Conservation (phyloP, 2,329 filamentous ascomycete species). For the Claviceps purpurea region DNA sequence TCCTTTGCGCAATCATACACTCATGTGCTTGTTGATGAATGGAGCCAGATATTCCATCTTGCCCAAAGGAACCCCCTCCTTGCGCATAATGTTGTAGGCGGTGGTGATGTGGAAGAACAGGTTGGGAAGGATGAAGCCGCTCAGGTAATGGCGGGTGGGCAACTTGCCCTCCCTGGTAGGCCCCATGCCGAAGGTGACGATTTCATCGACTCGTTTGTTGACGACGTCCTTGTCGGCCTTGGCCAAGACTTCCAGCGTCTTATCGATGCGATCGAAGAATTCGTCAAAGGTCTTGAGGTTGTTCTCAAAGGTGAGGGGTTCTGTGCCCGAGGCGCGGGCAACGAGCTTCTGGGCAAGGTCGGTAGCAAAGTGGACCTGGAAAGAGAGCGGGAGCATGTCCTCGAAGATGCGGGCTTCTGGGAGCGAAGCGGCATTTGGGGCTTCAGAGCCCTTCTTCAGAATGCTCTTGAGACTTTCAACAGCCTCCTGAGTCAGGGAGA, state of each 20-base stretch:
- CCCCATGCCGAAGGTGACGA: conserved; percentile 19
- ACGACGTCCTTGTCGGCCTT: conserved; percentile 20
- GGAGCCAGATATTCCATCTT: conserved; percentile 40
- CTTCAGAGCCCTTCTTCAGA: conserved; percentile 23
- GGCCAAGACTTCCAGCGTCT: conserved; percentile 16
- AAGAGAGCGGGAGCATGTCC: conserved; percentile 30
- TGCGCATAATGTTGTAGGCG: conserved; percentile 47
- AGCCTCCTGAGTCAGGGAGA: conserved; percentile 18
- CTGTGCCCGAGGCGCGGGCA: conserved; percentile 19
- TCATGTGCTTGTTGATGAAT: conserved; percentile 15
- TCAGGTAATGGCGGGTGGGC: conserved; percentile 27
- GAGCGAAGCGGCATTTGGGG: conserved; percentile 19
- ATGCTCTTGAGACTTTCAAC: conserved; percentile 20
- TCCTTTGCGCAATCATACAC: neutral
- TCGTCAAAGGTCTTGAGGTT: conserved; percentile 22
- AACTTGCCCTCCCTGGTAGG: conserved; percentile 14
- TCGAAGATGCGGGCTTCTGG: conserved; percentile 19
- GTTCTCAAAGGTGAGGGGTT: conserved; percentile 13
- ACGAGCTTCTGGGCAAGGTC: conserved; percentile 19
- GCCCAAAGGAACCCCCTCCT: conserved; percentile 46
- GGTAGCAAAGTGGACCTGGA: conserved; percentile 24
- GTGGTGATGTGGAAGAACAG: conserved; percentile 50
- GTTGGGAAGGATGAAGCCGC: conserved; percentile 40
- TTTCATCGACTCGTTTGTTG: conserved; percentile 17
- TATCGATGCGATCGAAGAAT: conserved; percentile 20